Evolutionary conservation across 257 asterid species (phyloP).

Genomic region (Primulina tabacum): DNA sequence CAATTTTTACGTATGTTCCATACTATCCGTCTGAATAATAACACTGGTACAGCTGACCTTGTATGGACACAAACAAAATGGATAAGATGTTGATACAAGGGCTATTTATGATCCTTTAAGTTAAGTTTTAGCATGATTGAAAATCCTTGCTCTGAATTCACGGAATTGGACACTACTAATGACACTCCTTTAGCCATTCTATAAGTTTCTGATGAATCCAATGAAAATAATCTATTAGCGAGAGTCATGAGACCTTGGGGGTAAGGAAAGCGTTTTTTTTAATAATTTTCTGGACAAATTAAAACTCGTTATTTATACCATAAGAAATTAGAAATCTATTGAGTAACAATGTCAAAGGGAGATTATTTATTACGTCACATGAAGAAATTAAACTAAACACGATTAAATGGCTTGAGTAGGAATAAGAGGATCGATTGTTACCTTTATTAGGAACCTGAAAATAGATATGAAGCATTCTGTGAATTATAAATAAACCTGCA

Average conservation of each 20-base stretch:
- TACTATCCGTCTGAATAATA: too few species aligned
- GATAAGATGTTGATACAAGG: background rate
- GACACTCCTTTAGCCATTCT: background rate
- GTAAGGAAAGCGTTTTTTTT: background rate
- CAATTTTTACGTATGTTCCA: constrained; percentile 1
- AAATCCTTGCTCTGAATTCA: background rate
- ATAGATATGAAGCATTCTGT: too few species aligned
- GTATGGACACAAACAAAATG: background rate
- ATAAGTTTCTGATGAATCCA: background rate
- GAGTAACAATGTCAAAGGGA: background rate
- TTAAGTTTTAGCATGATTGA: background rate
- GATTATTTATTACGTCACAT: too few species aligned
- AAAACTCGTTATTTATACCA: too few species aligned
- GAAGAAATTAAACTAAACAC: too few species aligned
- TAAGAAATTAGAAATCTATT: too few species aligned
- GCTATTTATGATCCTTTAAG: background rate
- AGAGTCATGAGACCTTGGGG: background rate
- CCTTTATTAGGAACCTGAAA: too few species aligned
- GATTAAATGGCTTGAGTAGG: too few species aligned
- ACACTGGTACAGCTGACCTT: too few species aligned
- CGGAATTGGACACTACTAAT: background rate
- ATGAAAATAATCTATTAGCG: background rate
- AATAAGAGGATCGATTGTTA: too few species aligned
- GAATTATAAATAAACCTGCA: too few species aligned
- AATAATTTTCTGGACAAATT: background rate